Percentiles rank a stretch among this genome's conserved stretches.
Conservation (phyloP, 2,329 filamentous ascomycete species). For the Onygena corvina region DNA sequence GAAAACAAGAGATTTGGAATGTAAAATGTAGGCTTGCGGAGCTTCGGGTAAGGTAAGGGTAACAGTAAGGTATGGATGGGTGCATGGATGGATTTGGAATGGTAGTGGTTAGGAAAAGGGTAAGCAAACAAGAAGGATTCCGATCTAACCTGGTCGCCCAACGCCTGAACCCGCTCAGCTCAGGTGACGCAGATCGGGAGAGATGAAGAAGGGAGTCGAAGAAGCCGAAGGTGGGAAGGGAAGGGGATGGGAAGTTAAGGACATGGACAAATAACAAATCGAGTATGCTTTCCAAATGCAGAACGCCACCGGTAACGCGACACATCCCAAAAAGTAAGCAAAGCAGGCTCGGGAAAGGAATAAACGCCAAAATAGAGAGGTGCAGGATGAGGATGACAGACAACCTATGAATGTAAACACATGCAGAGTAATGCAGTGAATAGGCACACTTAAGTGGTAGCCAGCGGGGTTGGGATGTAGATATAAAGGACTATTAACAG, state of each 20-base stretch:
- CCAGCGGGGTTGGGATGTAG: neutral
- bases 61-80: constrained; percentile 3
- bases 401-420: constrained; percentile 4
- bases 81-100: too few species aligned
- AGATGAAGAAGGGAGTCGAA: neutral
- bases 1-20: constrained; percentile 1
- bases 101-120: neutral
- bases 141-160: neutral
- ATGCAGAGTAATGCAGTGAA: constrained; percentile 3
- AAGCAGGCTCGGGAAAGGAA: constrained; percentile 5
- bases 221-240: neutral
- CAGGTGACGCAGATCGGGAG: neutral
- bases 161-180: neutral
- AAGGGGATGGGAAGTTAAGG: neutral
- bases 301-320: constrained; percentile 7
- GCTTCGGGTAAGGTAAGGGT: neutral
- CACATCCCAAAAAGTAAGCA: constrained; percentile 5
- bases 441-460: constrained; percentile 1
- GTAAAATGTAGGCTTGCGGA: neutral
- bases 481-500: constrained; percentile 4
- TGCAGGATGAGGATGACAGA: constrained; percentile 1
- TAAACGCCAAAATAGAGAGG: constrained; percentile 8
- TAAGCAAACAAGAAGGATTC: constrained; percentile 4
- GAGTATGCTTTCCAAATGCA: constrained; percentile 8
- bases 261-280: neutral